Evolutionary conservation across 1,284 basidiomycete species (phyloP).

Genomic region (Prillingera fragicola): DNA sequence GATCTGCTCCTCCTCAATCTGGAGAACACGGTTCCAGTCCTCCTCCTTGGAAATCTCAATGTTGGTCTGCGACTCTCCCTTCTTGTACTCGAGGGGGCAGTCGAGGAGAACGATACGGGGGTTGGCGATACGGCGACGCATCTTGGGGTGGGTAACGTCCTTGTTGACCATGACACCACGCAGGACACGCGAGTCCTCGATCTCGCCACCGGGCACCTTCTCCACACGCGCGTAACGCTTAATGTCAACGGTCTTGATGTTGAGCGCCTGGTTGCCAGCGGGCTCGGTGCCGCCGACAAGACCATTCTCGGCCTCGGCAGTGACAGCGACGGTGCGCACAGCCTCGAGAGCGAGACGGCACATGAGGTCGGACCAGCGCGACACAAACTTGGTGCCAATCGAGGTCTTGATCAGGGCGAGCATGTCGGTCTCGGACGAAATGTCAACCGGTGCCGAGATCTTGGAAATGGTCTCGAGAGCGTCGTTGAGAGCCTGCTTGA

Average conservation of each 20-base stretch:
- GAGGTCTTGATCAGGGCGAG: slow-evolving; percentile 95
- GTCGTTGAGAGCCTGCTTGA: slow-evolving; percentile 89
- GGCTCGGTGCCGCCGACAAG: slow-evolving; percentile 48
- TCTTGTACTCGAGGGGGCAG: slow-evolving; percentile 98
- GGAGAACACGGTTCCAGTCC: slow-evolving; percentile 88
- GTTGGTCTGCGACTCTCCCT: slow-evolving; percentile 97
- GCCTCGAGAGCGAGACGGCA: slow-evolving; percentile 89
- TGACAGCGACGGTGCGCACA: slow-evolving; percentile 69
- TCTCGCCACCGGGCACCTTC: slow-evolving; percentile 95
- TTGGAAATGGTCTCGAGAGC: slow-evolving; percentile 70
- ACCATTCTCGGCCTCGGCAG: slow-evolving; percentile 50
- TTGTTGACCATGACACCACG: slow-evolving; percentile 97
- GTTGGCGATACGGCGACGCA: slow-evolving; percentile 85
- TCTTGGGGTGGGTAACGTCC: slow-evolving; percentile 96
- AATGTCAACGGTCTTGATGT: slow-evolving; percentile 85
- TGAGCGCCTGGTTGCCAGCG: slow-evolving; percentile 26
- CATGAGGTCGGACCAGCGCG: slow-evolving; percentile 96
- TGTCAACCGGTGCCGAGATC: slow-evolving; percentile 87
- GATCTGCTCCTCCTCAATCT: slow-evolving; percentile 97
- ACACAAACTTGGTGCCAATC: slow-evolving; percentile 98
- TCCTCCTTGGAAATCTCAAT: slow-evolving; percentile 94
- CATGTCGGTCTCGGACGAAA: slow-evolving; percentile 83
- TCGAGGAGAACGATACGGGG: slow-evolving; percentile 88
- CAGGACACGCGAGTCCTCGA: slow-evolving; percentile 84
- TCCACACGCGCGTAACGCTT: slow-evolving; percentile 97